Evolutionary conservation across 1,139 yeast species (phyloP), one percentile per base, ranked within the genome.

Genomic region (Kurtzmaniella quercitrusa): DNA sequence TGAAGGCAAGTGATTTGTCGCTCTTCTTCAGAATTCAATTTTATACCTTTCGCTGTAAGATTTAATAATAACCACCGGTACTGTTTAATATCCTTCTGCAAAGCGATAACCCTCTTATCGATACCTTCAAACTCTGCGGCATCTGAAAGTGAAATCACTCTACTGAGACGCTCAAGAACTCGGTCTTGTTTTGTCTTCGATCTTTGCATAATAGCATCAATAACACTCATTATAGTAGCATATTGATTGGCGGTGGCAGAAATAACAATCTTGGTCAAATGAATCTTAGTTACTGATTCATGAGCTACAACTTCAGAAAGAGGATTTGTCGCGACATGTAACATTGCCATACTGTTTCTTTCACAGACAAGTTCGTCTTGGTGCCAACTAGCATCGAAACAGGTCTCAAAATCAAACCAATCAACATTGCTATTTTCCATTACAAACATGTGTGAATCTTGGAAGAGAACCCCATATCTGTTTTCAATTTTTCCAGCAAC

Each of bases 161-260:
- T 82, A 45, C 86, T 82, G 39, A 90, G 62, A 37, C 81, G 73
- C 48, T 82, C 82, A 44, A 78, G 73, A 38, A 82, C 59, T 39
- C 74, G 70, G 53, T 79, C 81, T 44, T 75, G 73, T 37, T 74
- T 70, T 3, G 88, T 82, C 52, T 86, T 91, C 5, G 78, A 68
- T 54, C 83, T 85, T 19, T 88, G 66, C 46, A 91, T 57, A 40
- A 90, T 66, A 50, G 86, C 86, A 41, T 81, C 75, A 3, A 78
- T 73, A 40, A 89, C 76, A 41, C 79, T 76, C 58, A 77, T 85
- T 25, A 88, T 62, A 0, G 88, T 75, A 40, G 77, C 72, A 58
- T 88, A 91, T 54, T 90, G 96, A 25, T 62, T 62, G 0, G 96
- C 85, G 47, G 86, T 89, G 42, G 93, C 82, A 31, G 77, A 75